Evolutionary conservation across 345 rosid genomes (phyloP), one percentile per base, ranked within the genome.

Genomic region (Citrus sinensis): DNA sequence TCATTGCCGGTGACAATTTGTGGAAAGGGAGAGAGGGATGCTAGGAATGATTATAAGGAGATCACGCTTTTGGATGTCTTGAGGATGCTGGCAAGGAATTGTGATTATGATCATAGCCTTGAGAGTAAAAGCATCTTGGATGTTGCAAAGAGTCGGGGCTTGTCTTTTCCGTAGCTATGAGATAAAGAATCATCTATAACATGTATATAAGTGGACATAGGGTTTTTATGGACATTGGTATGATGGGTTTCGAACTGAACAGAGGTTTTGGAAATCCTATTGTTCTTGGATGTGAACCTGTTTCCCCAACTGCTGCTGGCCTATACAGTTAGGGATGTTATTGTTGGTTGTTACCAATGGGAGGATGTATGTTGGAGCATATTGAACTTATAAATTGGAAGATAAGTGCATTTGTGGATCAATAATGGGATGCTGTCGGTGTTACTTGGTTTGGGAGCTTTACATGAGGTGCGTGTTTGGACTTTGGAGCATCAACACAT

Each of bases 101-200:
- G 49, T 60, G 59, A 40, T 32, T 19, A 20, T 35, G 83, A 81
- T 63, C 76, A 25, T 10, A 19, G 30, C 68, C 62, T 84, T 11
- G 51, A 56, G 67, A 49, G 29, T 68, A 58, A 49, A 17, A 76
- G 73, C 60, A 60, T 79, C 60, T 61, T 75, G 79, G 82, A 84
- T 61, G 62, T 82, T 69, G 87, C 70, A 24, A 73, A 79, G 85
- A 59, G 62, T 58, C 59, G 78, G 46, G 82, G 85, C 61, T n/a
- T 76, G 59, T 61, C 70, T 42, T 71, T 83, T 49, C 78, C 83
- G 66, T 14, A 61, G 61, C 4, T 65, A 60, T 68, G 68, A 55
- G 74, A 30, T 16, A 37, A 66, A 35, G 34, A 5, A 19, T 42
- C 4, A 27, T n/a, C 14, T 79, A 73, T n/a, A 19, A 70, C 24